Base-by-base conservation (phyloP, 208 protist species). In the Vickermania spadyakhi region DNA sequence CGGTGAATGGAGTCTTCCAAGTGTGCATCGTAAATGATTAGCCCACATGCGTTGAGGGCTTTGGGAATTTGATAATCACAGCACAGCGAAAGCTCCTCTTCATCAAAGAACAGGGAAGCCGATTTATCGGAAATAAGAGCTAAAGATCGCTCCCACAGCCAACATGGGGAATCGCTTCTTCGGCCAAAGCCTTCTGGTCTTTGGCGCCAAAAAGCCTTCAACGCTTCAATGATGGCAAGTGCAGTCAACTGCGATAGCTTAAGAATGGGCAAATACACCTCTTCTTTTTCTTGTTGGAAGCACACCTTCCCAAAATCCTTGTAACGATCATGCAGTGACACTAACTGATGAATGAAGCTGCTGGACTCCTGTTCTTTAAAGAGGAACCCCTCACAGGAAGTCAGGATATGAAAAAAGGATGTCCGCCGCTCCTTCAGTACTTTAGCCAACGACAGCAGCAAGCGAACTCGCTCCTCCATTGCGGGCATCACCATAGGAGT, bases 11-110 rank as follows among this genome's bases (percentile, higher is more conserved):
- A 14, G 1, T 31, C 11, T 4, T 70, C 56, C 3, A 94, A 72
- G 29, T 71, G 23, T 0, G 54, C 56, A 55, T 77, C 65, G 70
- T 94, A 94, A 36, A 73, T 29, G 5, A 94, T 52, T 11, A 91
- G 54, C 0, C 81, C 86, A 21, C 76, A 73, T 11, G 69, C 70
- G 0, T 82, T 83, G 56, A 94, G 68, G 3, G 79, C 70, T 58
- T 82, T 91, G 36, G 86, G 86, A 27, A 94, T 86, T 62, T 94
- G 86, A 57, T 94, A 94, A 59, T 94, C 86, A 49, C 81, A 91
- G 78, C 86, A 94, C 42, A 94, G 67, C 29, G 77, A 81, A 0
- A 94, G 68, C 45, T 71, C 52, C 11, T 70, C 52, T 26, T 30
- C 29, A 52, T 94, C 86, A 2, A 7, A 45, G 51, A 94, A 94